Percentiles rank a stretch among this genome's conserved stretches.
Conservation (phyloP, 1,139 yeast genomes). For the Saccharomyces hybrid region DNA sequence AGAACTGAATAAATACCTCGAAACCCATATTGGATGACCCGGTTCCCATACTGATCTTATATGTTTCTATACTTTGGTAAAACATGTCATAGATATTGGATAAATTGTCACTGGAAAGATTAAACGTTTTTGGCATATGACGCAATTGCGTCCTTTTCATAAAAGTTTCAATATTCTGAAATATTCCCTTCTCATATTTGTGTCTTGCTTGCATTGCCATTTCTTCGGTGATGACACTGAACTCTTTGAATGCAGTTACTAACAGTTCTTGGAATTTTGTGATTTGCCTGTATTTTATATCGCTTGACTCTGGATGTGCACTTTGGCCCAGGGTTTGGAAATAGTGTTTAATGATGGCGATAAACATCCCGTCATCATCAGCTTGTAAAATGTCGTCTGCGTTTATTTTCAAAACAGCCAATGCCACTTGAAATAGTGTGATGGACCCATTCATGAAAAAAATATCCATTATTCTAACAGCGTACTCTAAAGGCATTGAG, state of each 20-base stretch:
- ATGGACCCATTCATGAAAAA: conserved; percentile 87
- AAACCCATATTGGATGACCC: conserved; percentile 71
- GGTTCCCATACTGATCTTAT: conserved; percentile 58
- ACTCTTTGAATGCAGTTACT: conserved; percentile 89
- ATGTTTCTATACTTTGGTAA: conserved; percentile 64
- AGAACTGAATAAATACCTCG: conserved; percentile 60
- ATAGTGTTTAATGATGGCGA: conserved; percentile 74
- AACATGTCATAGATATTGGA: conserved; percentile 78
- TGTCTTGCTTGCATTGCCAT: conserved; percentile 61
- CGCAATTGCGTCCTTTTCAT: conserved; percentile 88
- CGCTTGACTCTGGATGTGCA: conserved; percentile 66
- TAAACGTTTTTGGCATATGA: conserved; percentile 65
- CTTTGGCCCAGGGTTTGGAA: conserved; percentile 72
- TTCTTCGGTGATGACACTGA: conserved; percentile 69
- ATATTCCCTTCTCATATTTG: conserved; percentile 66
- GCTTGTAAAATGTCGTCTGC: conserved; percentile 75
- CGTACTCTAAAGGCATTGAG: conserved; percentile 91
- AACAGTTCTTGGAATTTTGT: conserved; percentile 85
- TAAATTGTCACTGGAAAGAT: conserved; percentile 50
- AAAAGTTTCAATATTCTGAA: conserved; percentile 78
- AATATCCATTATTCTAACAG: conserved; percentile 85
- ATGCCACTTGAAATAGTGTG: conserved; percentile 84
- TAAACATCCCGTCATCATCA: conserved; percentile 89
- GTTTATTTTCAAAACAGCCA: conserved; percentile 78
- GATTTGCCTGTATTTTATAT: conserved; percentile 54